These are phyloP conservation scores for Omphalotus guepiniiformis DNA, from an alignment of 768 basidiomycete genomes.

Conservation along the genomic window DNA sequence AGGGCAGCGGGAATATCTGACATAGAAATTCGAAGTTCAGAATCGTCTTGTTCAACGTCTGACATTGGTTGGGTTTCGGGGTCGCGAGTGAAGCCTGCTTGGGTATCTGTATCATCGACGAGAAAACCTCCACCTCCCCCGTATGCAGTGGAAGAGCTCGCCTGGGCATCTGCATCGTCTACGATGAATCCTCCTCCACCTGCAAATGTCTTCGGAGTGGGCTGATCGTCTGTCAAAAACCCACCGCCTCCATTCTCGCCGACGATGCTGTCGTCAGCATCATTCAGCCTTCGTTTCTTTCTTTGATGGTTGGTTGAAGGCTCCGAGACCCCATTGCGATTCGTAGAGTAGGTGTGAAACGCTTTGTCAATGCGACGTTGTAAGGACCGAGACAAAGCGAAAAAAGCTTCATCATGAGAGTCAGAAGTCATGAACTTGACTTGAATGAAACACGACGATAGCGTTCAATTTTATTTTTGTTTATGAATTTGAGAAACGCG, in stretches of 20 bases:
- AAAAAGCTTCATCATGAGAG: conserved; percentile 5
- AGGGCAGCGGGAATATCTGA: conserved; percentile 59
- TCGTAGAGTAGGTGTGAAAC: conserved; percentile 29
- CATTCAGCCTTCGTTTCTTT: background rate
- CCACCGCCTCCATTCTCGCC: conserved; percentile 23
- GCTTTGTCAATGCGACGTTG: conserved; percentile 49
- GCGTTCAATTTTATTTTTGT: too few species aligned
- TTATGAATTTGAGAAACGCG: too few species aligned
- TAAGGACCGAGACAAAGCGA: conserved; percentile 32
- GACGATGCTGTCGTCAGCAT: conserved; percentile 7
- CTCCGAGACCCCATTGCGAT: background rate
- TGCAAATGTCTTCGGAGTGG: background rate
- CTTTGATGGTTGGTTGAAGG: background rate
- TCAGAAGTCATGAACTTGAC: too few species aligned
- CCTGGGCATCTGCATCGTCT: conserved; percentile 12
- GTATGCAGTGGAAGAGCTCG: conserved; percentile 14
- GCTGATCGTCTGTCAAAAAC: conserved; percentile 26
- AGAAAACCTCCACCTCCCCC: conserved; percentile 30
- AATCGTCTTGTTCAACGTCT: conserved; percentile 6
- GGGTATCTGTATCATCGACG: conserved; percentile 12
- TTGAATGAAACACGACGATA: too few species aligned
- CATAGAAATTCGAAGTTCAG: conserved; percentile 44
- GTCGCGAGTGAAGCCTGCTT: background rate
- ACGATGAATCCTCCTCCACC: conserved; percentile 27
- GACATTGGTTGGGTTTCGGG: conserved; percentile 1